A percentile compares a stretch with the other conserved stretches of the same genome.
phyloP scores from a whole-genome alignment of 345 rosid genomes.

The Salix suchowensis region DNA sequence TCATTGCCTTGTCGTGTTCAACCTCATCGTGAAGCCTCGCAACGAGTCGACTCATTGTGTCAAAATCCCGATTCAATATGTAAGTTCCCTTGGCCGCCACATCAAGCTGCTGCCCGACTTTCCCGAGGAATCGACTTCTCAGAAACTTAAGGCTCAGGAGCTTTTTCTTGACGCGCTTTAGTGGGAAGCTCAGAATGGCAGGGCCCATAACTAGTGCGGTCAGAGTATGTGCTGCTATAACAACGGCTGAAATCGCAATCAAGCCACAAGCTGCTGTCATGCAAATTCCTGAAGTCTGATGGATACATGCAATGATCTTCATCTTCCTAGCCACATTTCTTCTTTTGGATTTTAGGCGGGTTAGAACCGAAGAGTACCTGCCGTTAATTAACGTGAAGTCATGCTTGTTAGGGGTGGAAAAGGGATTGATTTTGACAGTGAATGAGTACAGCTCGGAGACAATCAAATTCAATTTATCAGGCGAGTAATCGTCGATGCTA shows the following conservation, averaged over 20 bases:
- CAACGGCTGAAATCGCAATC: constrained; percentile 21
- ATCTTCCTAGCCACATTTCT: constrained; percentile 29
- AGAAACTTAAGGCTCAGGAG: constrained; percentile 5
- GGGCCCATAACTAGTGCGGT: constrained; percentile 32
- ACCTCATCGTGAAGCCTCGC: constrained; percentile 44
- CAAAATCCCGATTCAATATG: constrained; percentile 41
- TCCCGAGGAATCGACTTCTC: constrained; percentile 22
- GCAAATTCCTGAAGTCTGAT: constrained; percentile 31
- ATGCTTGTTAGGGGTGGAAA: constrained; percentile 21
- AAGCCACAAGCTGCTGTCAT: constrained; percentile 33
- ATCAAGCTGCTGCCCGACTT: constrained; percentile 33
- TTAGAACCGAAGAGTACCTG: constrained; percentile 16
- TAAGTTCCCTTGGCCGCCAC: constrained; percentile 41
- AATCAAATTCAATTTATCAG: background rate
- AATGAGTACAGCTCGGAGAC: constrained; percentile 22
- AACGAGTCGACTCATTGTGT: constrained; percentile 42
- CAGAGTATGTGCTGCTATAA: constrained; percentile 37
- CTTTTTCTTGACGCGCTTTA: constrained; percentile 26
- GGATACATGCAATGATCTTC: constrained; percentile 19
- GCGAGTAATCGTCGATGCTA: constrained; percentile 9
- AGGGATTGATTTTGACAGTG: constrained; percentile 19
- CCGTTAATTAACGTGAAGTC: constrained; percentile 34
- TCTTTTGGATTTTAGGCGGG: constrained; percentile 27
- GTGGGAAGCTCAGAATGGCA: constrained; percentile 22
- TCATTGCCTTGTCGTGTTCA: constrained; percentile 37